A percentile compares a stretch with the other conserved stretches of the same genome.
phyloP scores from a whole-genome alignment of 371 early-diverging fungal genomes.

The Mortierella sp. region DNA sequence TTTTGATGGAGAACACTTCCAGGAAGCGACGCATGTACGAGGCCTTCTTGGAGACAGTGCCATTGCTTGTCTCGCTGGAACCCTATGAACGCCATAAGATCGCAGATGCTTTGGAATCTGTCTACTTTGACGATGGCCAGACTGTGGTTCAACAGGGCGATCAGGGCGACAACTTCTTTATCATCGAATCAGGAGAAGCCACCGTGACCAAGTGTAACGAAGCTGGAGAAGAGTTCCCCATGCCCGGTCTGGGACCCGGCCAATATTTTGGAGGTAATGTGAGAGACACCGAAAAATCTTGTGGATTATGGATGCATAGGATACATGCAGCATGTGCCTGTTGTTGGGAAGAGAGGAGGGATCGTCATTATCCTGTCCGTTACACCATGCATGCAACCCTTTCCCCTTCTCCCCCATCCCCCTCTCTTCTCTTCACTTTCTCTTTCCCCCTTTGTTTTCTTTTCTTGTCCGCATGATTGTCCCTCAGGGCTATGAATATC shows the following conservation, averaged over 20 bases:
- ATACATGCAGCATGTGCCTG: too few relatives aligned
- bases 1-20: slow-evolving; percentile 94
- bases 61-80: slow-evolving; percentile 84
- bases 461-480: background rate
- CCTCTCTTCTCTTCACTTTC: background rate
- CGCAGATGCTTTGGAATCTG: slow-evolving; percentile 92
- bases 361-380: too few relatives aligned
- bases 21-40: slow-evolving; percentile 95
- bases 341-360: too few relatives aligned
- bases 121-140: slow-evolving; percentile 82
- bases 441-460: background rate
- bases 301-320: too few relatives aligned
- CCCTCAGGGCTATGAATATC: too few relatives aligned
- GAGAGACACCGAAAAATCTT: too few relatives aligned
- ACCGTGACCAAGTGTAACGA: slow-evolving; percentile 80
- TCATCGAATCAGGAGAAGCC: slow-evolving; percentile 93
- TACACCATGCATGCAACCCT: too few relatives aligned
- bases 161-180: slow-evolving; percentile 82
- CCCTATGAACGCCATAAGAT: slow-evolving; percentile 95
- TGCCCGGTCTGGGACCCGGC: slow-evolving; percentile 84
- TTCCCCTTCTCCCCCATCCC: too few relatives aligned
- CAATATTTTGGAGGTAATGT: slow-evolving; percentile 95
- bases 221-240: slow-evolving; percentile 79
- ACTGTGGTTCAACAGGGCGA: slow-evolving; percentile 91
- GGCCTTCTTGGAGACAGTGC: slow-evolving; percentile 89